Base-by-base conservation (phyloP, 768 basidiomycete genomes). In the Scleroderma citrinum region DNA sequence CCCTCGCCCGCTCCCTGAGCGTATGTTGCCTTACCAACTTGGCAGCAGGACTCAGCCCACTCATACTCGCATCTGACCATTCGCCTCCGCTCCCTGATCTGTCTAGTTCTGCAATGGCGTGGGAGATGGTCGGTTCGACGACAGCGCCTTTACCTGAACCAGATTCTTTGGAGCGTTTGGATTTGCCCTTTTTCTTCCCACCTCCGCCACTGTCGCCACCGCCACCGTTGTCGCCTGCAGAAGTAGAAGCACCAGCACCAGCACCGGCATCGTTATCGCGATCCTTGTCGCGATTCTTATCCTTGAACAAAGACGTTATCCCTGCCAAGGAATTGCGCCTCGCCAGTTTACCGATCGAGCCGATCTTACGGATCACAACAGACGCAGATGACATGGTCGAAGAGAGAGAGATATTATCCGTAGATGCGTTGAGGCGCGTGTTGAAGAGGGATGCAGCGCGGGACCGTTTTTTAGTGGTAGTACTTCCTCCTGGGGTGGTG, bases 331-430 rank as follows among this genome's bases (percentile, higher is more conserved):
- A 92, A 63, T 94, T 95, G 38, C 92, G 76, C 44, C 92, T 71
- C 8, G 92, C 90, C 14, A 96, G 77, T 67, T 88, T 91, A 29
- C 91, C 90, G 69, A 96, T 84, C 34, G 83, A 83, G 3, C 94
- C 89, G 41, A 98, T 82, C 72, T 96, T 98, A 56, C 94, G 81
- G 59, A 96, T 94, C 80, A 98, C 95, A 65, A 97, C 87, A 38
- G 88, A 92, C 19, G 95, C 95, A 44, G 87, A 91, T 54, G 87
- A 90, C 58, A 96, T 94, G 39, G 95, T 96, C 7, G 90, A 93
- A 17, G 86, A 88, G 34, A 98, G 78, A 23, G 93, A 96, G 56
- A 98, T 95, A 67, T 95, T 96, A 67, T 95, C 93, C 37, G 91
- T 94, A 47, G 84, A 87, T 37, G 83, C 81, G 63, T 96, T 95